A percentile compares a stretch with the other conserved stretches of the same genome.
phyloP scores from a whole-genome alignment of 768 basidiomycete species.

The Lentinula boryana region DNA sequence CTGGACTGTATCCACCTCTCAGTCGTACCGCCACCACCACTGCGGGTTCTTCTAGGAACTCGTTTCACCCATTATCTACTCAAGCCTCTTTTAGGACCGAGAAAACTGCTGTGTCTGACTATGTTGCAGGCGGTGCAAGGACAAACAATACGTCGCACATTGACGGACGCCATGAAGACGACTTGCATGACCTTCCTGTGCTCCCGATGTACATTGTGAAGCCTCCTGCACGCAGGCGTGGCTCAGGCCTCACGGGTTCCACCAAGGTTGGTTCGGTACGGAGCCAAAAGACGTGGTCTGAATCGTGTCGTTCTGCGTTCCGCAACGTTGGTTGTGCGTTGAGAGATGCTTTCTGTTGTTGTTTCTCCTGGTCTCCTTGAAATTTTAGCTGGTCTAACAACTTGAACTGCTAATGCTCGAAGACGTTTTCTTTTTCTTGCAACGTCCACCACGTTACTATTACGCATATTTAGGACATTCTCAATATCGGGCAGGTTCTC shows the following conservation, averaged over 20 bases:
- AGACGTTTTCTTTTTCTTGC: too few species aligned
- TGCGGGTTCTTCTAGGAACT: conserved; percentile 1
- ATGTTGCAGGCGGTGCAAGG: background rate
- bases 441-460: background rate
- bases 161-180: conserved; percentile 1
- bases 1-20: conserved; percentile 1
- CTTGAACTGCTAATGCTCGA: too few species aligned
- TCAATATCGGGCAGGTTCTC: background rate
- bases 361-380: background rate
- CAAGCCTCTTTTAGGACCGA: conserved; percentile 5
- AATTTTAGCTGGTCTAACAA: background rate
- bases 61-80: conserved; percentile 2
- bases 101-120: background rate
- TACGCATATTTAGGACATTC: background rate
- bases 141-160: background rate
- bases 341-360: background rate
- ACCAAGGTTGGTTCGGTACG: background rate
- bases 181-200: conserved; percentile 19
- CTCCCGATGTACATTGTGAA: conserved; percentile 9
- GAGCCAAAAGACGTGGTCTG: background rate
- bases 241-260: background rate
- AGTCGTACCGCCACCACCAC: background rate
- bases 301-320: background rate
- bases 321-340: background rate
- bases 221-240: conserved; percentile 1